Conservation (phyloP, 169 alveolate species). For the Plasmodium gonderi region DNA sequence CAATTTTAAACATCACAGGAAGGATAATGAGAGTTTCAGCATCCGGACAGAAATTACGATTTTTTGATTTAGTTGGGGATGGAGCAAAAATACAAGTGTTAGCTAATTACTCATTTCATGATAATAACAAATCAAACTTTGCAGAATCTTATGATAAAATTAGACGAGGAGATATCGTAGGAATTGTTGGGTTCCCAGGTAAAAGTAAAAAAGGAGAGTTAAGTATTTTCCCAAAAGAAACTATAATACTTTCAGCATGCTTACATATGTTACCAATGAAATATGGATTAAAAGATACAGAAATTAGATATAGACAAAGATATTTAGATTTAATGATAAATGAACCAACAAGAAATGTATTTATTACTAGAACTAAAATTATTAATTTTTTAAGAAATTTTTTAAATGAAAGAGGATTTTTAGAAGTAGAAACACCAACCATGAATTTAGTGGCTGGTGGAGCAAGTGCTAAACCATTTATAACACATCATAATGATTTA, state of each 20-base stretch:
- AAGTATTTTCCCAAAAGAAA: slow-evolving; percentile 92
- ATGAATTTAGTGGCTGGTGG: slow-evolving; percentile 97
- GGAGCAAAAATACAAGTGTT: slow-evolving; percentile 92
- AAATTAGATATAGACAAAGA: slow-evolving; percentile 95
- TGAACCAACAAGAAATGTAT: slow-evolving; percentile 88
- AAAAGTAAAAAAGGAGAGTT: slow-evolving; percentile 97
- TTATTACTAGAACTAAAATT: slow-evolving; percentile 91
- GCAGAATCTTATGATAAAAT: slow-evolving; percentile 73
- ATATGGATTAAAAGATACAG: slow-evolving; percentile 96
- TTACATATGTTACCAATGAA: slow-evolving; percentile 97
- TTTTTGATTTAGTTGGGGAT: slow-evolving; percentile 93
- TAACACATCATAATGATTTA: slow-evolving; percentile 97
- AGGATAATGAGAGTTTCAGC: slow-evolving; percentile 92
- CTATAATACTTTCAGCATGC: slow-evolving; percentile 94
- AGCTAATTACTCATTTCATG: slow-evolving; percentile 88
- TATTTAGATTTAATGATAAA: slow-evolving; percentile 97
- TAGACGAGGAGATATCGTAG: slow-evolving; percentile 82
- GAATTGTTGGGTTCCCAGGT: slow-evolving; percentile 86
- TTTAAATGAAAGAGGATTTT: slow-evolving; percentile 93
- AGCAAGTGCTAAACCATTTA: slow-evolving; percentile 98
- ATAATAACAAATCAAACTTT: slow-evolving; percentile 82
- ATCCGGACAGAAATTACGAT: slow-evolving; percentile 91
- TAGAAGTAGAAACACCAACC: slow-evolving; percentile 99
- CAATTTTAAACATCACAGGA: slow-evolving; percentile 92
- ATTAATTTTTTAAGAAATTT: slow-evolving; percentile 87